Percentiles rank a stretch among this genome's conserved stretches.
phyloP scores from a whole-genome alignment of 2,329 filamentous ascomycete genomes.

The Fusarium sp. region DNA sequence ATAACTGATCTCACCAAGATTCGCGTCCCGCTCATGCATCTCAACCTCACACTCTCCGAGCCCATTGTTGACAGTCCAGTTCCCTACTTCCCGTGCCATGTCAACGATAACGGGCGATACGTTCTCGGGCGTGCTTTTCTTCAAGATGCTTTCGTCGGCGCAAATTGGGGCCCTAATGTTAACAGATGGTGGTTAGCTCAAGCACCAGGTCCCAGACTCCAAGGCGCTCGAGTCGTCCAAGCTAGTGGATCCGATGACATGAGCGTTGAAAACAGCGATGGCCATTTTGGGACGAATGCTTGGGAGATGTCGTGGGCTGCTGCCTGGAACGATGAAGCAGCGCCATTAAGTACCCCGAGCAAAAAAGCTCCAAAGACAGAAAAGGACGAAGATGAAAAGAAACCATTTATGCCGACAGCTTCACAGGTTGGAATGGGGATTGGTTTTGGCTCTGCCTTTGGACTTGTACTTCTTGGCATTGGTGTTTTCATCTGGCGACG shows the following conservation, averaged over 20 bases:
- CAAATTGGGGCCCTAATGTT: conserved; percentile 51
- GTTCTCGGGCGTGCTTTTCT: conserved; percentile 55
- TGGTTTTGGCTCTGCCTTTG: not conserved
- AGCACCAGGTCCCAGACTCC: conserved; percentile 21
- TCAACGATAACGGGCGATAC: conserved; percentile 40
- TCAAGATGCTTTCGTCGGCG: conserved; percentile 60
- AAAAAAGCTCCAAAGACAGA: not conserved
- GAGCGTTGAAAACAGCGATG: not conserved
- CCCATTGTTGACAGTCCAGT: not conserved
- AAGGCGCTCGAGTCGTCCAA: not conserved
- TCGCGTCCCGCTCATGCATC: conserved; percentile 11
- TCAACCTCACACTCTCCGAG: conserved; percentile 6
- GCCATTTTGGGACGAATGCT: conserved; percentile 1
- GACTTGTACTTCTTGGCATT: not conserved
- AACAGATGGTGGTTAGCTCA: conserved; percentile 34
- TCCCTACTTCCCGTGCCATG: conserved; percentile 54
- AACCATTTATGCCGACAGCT: not conserved
- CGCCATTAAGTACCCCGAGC: not conserved
- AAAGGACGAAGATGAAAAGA: not conserved
- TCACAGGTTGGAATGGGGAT: not conserved
- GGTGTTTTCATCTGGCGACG: not conserved
- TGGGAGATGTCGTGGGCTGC: conserved; percentile 30
- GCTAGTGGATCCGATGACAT: not conserved
- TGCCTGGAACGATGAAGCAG: conserved; percentile 10
- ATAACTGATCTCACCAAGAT: conserved; percentile 1